Percentiles rank a stretch among this genome's conserved stretches.
These are phyloP conservation scores for Neonectria punicea DNA, from an alignment of 2,329 filamentous ascomycete genomes.

Conservation along the genomic window DNA sequence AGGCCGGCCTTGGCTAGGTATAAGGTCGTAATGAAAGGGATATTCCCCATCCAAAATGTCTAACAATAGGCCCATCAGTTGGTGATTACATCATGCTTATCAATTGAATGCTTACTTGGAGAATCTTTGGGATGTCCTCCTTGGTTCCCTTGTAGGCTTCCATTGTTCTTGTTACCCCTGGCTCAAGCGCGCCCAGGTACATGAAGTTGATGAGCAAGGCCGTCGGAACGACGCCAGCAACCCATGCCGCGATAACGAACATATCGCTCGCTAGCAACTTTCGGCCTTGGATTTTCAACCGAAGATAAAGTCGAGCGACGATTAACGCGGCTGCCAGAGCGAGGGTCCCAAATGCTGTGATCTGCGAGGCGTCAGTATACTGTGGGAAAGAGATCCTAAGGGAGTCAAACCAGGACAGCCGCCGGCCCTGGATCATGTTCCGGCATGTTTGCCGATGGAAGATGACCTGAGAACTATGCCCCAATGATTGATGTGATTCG, in stretches of 20 bases:
- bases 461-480: background rate
- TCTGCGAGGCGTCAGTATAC: background rate
- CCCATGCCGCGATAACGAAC: conserved; percentile 16
- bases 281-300: conserved; percentile 26
- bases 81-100: fast-evolving
- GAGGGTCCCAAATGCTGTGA: background rate
- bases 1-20: conserved; percentile 37
- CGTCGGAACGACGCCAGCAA: background rate
- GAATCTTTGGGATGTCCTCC: background rate
- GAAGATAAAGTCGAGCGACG: conserved; percentile 27
- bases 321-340: background rate
- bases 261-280: conserved; percentile 18
- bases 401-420: background rate
- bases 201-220: conserved; percentile 15
- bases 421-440: background rate
- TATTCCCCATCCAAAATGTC: conserved; percentile 21
- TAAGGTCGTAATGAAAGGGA: conserved; percentile 31
- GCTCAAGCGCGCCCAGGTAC: conserved; percentile 24
- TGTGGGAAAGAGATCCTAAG: too few relatives aligned
- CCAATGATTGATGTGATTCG: fast-evolving
- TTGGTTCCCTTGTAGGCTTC: background rate
- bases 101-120: background rate
- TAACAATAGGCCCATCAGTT: conserved; percentile 6
- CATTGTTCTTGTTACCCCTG: background rate
- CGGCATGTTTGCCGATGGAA: background rate